Conservation (phyloP, 345 rosid species). For the Geranium brycei region DNA sequence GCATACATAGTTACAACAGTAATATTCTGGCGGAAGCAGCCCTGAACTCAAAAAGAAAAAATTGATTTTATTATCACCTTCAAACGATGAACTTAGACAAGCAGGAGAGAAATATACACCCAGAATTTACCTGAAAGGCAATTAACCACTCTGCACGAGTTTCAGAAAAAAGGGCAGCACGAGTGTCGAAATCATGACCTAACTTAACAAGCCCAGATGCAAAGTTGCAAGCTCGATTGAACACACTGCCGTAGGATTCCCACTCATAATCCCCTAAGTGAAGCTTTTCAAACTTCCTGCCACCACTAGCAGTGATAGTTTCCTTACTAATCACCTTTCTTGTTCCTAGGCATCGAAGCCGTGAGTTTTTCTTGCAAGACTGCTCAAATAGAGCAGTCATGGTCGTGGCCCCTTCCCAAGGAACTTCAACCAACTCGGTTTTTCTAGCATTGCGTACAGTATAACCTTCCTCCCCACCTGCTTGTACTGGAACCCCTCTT, state of each 20-base stretch:
- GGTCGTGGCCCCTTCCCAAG: conserved; percentile 77
- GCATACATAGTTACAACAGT: conserved; percentile 85
- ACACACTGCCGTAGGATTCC: conserved; percentile 55
- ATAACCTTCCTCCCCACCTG: conserved; percentile 66
- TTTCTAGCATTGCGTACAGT: conserved; percentile 40
- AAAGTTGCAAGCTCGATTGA: conserved; percentile 56
- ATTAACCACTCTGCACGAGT: conserved; percentile 77
- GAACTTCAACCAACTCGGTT: conserved; percentile 43
- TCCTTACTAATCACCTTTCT: conserved; percentile 60
- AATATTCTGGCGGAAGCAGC: conserved; percentile 65
- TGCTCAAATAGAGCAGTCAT: conserved; percentile 71
- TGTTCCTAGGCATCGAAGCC: conserved; percentile 39
- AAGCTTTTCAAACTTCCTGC: conserved; percentile 76
- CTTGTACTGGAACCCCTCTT: conserved; percentile 56
- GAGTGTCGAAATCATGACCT: conserved; percentile 59
- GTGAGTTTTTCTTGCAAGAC: conserved; percentile 50
- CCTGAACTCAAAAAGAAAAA: conserved; percentile 33
- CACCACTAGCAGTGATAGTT: conserved; percentile 39
- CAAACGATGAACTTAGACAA: neutral
- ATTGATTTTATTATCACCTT: conserved; percentile 2
- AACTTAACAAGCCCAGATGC: conserved; percentile 65
- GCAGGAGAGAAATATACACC: neutral
- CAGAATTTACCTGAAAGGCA: conserved; percentile 51
- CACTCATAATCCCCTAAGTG: conserved; percentile 81
- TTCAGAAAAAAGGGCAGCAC: conserved; percentile 71